Evolutionary conservation across 2,329 filamentous ascomycete genomes (phyloP), one percentile per base, ranked within the genome.

Genomic region (Anthostomella pinea): DNA sequence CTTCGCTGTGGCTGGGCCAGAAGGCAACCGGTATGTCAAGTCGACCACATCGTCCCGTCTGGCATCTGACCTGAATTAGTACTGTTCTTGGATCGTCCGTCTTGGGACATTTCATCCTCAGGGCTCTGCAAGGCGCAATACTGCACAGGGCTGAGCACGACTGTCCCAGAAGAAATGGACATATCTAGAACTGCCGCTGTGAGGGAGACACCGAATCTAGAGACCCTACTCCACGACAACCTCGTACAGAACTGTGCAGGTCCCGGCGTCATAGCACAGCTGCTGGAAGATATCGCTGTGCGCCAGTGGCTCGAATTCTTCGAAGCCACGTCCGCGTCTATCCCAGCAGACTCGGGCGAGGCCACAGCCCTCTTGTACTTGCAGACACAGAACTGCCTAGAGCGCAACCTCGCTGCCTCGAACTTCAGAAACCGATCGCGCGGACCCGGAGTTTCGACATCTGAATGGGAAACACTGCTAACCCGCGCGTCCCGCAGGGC

Each of bases 251-350:
- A 34, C 8, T 25, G 40, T 21, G 8, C 17, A 1, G 22, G n/a
- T 3, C 16, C 26, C 16, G 23, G 16, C n/a, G 46, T 49, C 24
- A 19, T 49, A 5, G 10, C 25, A 2, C 25, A 41, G 3, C 34
- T 53, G 6, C 28, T 54, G 5, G 46, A 54, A 20, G 45, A 54
- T 8, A 32, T 54, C 6, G 41, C 35, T 4, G 9, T 43, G 5
- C 36, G 39, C 27, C 57, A 59, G 33, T 69, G 66, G 65, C 44
- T 54, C 6, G 57, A 60, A 3, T 55, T 68, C 17, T 59, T 67
- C 28, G 65, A 65, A 8, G 21, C 45, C 1, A 32, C 63, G 14
- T 36, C 50, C 4, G 31, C 45, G 5, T 39, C 41, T 14, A 25
- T 36, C 16, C 23, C 38, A 7, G 15, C 28, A 11, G 8, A 21